Base-by-base conservation (phyloP, 352 stramenopile species). In the Pythium utonaiense region DNA sequence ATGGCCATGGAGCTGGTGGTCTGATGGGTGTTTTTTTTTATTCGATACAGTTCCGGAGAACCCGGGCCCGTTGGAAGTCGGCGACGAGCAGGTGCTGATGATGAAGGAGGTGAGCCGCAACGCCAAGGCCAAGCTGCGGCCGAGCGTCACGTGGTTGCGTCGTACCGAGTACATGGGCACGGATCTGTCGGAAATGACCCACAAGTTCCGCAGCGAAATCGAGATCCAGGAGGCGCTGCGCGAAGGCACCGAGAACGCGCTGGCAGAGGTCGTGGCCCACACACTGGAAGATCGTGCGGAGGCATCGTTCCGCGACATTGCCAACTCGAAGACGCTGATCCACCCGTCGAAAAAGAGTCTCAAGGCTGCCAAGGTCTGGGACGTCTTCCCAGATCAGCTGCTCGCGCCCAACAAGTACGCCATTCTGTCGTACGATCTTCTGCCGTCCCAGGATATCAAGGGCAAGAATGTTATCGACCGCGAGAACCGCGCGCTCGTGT, bases 191-290 rank as follows among this genome's bases (percentile, higher is more conserved):
- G 83, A 94, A 38, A 80, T 79, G 3, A 84, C 91, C 55, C 85
- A 94, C 71, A 90, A 91, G 62, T 94, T 94, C 64, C 91, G 91
- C 63, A 94, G 83, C 60, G 85, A 94, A 51, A 78, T 85, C 28
- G 85, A 94, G 63, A 87, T 94, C 57, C 85, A 94, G 64, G 90
- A 71, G 28, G 83, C 80, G 36, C 66, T 94, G 44, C 83, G 85
- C 31, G 81, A 94, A 73, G 81, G 81, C 51, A 94, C 83, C 10
- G 83, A 94, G 57, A 91, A 78, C 25, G 84, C 84, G 14, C 64
- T 94, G 50, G 83, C 81, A 12, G 81, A 93, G 54, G 81, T 90
- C 22, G 70, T 92, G 42, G 73, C 83, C 33, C 53, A 80, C 21
- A 83, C 83, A 33, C 65, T 94, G 34, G 79, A 93, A 42, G 78